Base-by-base conservation (phyloP, 2,329 filamentous ascomycete species). In the Pseudogymnoascus sp. region DNA sequence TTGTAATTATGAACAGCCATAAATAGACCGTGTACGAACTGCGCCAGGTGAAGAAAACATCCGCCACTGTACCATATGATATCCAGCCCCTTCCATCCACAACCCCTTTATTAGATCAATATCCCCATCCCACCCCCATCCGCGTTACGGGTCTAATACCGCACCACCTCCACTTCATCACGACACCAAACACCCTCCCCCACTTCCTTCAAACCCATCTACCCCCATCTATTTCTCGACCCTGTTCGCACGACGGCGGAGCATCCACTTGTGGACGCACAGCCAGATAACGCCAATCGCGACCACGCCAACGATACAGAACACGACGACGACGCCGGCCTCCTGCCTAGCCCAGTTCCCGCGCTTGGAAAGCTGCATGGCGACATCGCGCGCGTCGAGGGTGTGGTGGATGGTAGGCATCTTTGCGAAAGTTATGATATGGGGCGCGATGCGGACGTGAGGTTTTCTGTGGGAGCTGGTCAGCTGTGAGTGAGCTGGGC, bases 261-360 rank as follows among this genome's bases (percentile, higher is more conserved):
- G 69, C 62, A 79, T 71, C 68, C 72, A 75, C 64, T 79, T 77
- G 65, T 77, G 76, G 64, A 81, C 67, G 69, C 81, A 79, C 40
- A 86, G 75, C 58, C 69, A 67, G 61, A 79, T 64, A 58, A 87
- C 70, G 26, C 82, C 78, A 63, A 79, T 61, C 39, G 64, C 77
- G 66, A 87, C 80, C 63, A 84, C 68, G 68, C 81, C 81, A 71
- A 85, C 76, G 67, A 87, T 83, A 72, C 75, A 78, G 73, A 87
- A 84, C 62, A 87, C 84, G 65, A 86, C 75, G 59, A 87, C 77
- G 64, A 86, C 82, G 72, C 84, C 84, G 47, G 80, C 77, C 69
- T 87, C 81, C 33, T 73, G 68, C 64, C 73, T 67, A 24, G 84
- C 82, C 80, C 81, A 87, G 76, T 85, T 83, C 62, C 71, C 69